Base-by-base conservation (phyloP, 257 asterid genomes). In the Jaltomata sinuosa region DNA sequence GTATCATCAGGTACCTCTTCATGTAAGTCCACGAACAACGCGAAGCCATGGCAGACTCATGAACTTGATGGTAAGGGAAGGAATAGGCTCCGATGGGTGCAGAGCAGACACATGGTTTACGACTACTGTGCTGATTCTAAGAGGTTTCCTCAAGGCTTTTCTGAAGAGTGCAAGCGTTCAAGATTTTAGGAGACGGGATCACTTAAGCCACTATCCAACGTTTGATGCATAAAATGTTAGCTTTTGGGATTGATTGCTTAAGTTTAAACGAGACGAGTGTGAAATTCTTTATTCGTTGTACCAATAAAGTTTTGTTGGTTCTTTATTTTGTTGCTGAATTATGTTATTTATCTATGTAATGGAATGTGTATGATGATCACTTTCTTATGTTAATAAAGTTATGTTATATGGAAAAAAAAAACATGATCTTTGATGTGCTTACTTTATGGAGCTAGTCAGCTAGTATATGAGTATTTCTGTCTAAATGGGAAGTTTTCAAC, bases 101-200 rank as follows among this genome's bases (percentile, higher is more conserved):
- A 55, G 29, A 55, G 22, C 1, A 55, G 22, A 21, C 22, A 55
- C 61, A 54, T 54, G 61, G 61, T 54, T 0, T 54, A 54, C 21
- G 8, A 54, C 19, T 54, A 54, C 61, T 54, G 61, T 11, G 8
- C 25, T 54, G 61, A 54, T 54, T 54, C 25, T 2, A 54, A 54
- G 12, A 22, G 61, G 21, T 54, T 54, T 19, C 27, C 61, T 19
- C 61, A 19, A 21, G 61, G 61, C 6, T 54, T 19, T 54, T 22
- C 61, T 0, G 2, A 40, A 0, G 94, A 91, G 82, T 92, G 96
- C 89, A 89, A 32, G 31, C 84, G 83, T 8, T 84, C 94, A 1
- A 85, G 86, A 83, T 87, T 85, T 78, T 86, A 72, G 81, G 22
- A 4, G 69, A 25, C 5, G 18, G 2, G 68, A 22, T 59, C 16